Percentiles rank a stretch among this genome's conserved stretches.
Conservation (phyloP, 1,139 yeast species). For the Blastobotrys arbuscula region DNA sequence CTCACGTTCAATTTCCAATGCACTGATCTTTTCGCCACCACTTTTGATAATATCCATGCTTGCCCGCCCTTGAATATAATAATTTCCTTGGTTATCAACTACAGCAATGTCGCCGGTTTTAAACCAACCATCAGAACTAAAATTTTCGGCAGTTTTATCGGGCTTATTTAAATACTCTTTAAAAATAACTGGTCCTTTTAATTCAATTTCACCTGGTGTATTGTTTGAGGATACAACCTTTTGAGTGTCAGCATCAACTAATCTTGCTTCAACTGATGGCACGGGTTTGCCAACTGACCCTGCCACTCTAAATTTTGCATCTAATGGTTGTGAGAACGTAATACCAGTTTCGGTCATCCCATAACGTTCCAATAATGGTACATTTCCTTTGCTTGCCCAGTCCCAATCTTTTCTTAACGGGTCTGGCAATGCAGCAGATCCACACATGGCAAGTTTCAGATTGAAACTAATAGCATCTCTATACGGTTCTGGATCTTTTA, state of each 20-base stretch:
- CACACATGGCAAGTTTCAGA: constrained; percentile 34
- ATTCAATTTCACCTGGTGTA: constrained; percentile 31
- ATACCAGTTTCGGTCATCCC: constrained; percentile 55
- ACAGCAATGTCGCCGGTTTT: constrained; percentile 73
- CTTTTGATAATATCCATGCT: constrained; percentile 37
- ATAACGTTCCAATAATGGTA: constrained; percentile 52
- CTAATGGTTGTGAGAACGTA: constrained; percentile 34
- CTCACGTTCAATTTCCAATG: constrained; percentile 37
- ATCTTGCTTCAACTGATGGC: constrained; percentile 32
- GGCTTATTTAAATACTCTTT: constrained; percentile 33
- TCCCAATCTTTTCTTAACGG: constrained; percentile 35
- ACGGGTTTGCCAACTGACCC: constrained; percentile 36
- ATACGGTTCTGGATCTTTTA: constrained; percentile 14
- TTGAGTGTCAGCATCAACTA: constrained; percentile 28
- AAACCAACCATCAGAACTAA: constrained; percentile 53
- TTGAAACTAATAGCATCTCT: constrained; percentile 16
- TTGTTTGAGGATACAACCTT: constrained; percentile 22
- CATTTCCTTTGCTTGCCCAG: constrained; percentile 27
- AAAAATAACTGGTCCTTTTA: constrained; percentile 34
- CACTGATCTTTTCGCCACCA: constrained; percentile 37
- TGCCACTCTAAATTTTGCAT: constrained; percentile 24
- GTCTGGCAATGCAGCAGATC: constrained; percentile 37
- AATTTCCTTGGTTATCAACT: constrained; percentile 48
- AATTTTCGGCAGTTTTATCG: constrained; percentile 32
- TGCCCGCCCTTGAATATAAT: constrained; percentile 42